Evolutionary conservation across 345 rosid species (phyloP).

Genomic region (Salix arbutifolia): DNA sequence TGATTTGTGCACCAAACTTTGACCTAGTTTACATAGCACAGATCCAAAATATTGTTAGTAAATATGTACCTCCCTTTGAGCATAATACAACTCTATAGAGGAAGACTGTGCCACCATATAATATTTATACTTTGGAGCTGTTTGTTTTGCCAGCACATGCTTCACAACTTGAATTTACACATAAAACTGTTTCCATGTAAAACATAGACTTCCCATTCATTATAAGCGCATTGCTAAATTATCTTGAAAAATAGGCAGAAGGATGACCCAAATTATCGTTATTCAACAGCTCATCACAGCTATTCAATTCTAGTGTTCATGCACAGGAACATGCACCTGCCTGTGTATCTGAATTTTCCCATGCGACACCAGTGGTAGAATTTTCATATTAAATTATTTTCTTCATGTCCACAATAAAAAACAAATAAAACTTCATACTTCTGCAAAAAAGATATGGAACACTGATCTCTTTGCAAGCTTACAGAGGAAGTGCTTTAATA

Average conservation of each 20-base stretch:
- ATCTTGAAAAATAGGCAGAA: not conserved
- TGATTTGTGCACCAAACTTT: constrained; percentile 98
- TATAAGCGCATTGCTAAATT: not conserved
- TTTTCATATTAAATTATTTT: not conserved
- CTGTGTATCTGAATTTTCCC: not conserved
- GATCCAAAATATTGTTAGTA: constrained; percentile 11
- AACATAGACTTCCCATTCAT: not conserved
- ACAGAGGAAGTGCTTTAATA: not conserved
- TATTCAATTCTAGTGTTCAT: not conserved
- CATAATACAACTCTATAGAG: not conserved
- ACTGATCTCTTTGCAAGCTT: not conserved
- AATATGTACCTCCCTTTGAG: not conserved
- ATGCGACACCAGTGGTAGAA: not conserved
- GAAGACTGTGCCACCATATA: not conserved
- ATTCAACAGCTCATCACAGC: not conserved
- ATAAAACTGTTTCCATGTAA: not conserved
- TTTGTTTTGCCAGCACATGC: not conserved
- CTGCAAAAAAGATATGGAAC: not conserved
- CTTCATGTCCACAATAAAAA: not conserved
- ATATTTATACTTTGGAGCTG: not conserved
- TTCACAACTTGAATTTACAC: not conserved
- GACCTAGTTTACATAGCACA: constrained; percentile 52
- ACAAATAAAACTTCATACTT: not conserved
- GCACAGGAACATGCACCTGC: too few relatives aligned
- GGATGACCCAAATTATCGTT: not conserved